Evolutionary conservation across 345 rosid species (phyloP), one percentile per base, ranked within the genome.

Genomic region (Brassica cretica): DNA sequence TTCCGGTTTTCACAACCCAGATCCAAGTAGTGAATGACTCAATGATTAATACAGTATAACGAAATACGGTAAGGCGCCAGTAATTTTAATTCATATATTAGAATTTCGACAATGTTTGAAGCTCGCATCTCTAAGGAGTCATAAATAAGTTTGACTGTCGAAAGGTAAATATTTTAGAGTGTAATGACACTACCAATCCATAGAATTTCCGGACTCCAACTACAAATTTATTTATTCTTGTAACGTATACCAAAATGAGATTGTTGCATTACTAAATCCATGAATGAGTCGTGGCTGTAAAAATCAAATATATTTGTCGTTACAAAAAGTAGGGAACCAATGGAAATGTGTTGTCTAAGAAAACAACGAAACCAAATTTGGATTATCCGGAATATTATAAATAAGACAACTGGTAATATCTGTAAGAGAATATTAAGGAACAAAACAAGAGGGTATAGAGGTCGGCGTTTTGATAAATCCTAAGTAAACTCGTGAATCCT

Each of bases 401-500:
- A 24, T 63, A 68, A 68, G 67, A 71, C 72, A 70, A 71, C 59
- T 70, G 39, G n/a, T 51, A 24, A n/a, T 35, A 30, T 60, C 9
- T 49, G 49, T 70, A 64, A 70, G 46, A 70, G 60, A 39, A 39
- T 65, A 39, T 27, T 16, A 4, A 39, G 19, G 53, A 69, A 72
- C 55, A 78, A 65, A 71, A 71, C 65, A 63, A 51, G 58, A 27
- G 19, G 7, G 29, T 44, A 19, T 37, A 12, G 64, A 76, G 29
- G 53, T 69, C 70, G 74, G 70, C 55, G 49, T 30, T 69, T 49
- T 70, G 56, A 41, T 71, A 56, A 9, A 37, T 39, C 66, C 66
- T 53, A 55, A 9, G 72, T 12, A 37, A 30, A 64, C 81, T 27
- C 81, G 76, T 78, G 76, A 78, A 65, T 58, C 60, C 59, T 70